These are phyloP conservation scores for Glaciozyma martinii DNA, from an alignment of 768 basidiomycete genomes.

Conservation along the genomic window DNA sequence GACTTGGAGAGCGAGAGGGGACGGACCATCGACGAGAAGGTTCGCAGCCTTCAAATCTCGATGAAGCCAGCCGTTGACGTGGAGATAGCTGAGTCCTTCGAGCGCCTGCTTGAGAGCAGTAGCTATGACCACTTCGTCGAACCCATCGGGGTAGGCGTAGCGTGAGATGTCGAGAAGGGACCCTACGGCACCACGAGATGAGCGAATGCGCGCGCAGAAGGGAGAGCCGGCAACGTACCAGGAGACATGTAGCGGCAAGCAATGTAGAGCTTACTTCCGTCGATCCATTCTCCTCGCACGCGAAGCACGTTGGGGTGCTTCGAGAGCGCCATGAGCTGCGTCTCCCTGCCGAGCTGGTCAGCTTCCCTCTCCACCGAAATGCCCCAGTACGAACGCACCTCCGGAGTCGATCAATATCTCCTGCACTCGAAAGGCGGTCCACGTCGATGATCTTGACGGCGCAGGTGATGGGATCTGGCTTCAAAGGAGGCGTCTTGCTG, in stretches of 20 bases:
- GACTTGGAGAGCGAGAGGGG: slow-evolving; percentile 54
- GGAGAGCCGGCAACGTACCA: background rate
- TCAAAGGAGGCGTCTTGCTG: slow-evolving; percentile 12
- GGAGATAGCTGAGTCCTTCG: slow-evolving; percentile 78
- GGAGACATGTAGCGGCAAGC: slow-evolving; percentile 43
- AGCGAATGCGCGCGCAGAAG: slow-evolving; percentile 1
- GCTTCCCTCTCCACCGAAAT: background rate
- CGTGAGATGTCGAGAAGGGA: slow-evolving; percentile 64
- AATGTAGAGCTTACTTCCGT: slow-evolving; percentile 73
- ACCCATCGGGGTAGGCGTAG: slow-evolving; percentile 76
- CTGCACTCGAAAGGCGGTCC: slow-evolving; percentile 55
- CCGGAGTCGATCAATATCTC: slow-evolving; percentile 23
- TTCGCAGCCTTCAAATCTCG: slow-evolving; percentile 92
- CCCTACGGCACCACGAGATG: slow-evolving; percentile 43
- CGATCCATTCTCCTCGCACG: slow-evolving; percentile 80
- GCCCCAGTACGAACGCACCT: background rate
- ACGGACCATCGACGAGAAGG: slow-evolving; percentile 79
- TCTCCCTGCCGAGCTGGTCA: slow-evolving; percentile 48
- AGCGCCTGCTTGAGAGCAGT: slow-evolving; percentile 78
- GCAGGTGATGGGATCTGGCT: slow-evolving; percentile 46
- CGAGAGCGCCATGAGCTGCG: slow-evolving; percentile 80
- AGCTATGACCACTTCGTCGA: slow-evolving; percentile 80
- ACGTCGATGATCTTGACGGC: slow-evolving; percentile 79
- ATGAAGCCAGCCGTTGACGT: slow-evolving; percentile 78
- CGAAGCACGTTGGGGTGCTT: slow-evolving; percentile 90